Conservation (phyloP, 805 yeast species). For the Saturnispora serradocipensis region DNA sequence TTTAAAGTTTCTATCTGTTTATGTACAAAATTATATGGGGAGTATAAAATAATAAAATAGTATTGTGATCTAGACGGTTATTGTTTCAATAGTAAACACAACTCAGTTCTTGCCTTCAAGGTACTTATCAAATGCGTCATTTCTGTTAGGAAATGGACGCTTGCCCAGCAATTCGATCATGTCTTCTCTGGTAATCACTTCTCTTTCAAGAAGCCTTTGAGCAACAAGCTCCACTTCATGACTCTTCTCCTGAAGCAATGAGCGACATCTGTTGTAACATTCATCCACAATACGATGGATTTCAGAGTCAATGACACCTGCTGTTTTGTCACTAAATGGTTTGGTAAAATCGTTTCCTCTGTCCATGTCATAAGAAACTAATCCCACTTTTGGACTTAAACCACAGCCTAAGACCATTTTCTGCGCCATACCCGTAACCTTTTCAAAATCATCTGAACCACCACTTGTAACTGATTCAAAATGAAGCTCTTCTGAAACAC, state of each 20-base stretch:
- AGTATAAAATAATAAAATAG: neutral
- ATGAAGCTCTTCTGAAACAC: conserved; percentile 85
- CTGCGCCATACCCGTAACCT: conserved; percentile 81
- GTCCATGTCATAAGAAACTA: conserved; percentile 42
- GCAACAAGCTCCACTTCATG: conserved; percentile 64
- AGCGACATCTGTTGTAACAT: conserved; percentile 51
- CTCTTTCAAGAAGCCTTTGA: conserved; percentile 59
- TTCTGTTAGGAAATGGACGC: conserved; percentile 68
- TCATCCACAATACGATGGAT: conserved; percentile 58
- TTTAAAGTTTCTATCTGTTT: neutral
- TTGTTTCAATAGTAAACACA: neutral
- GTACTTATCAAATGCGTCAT: conserved; percentile 87
- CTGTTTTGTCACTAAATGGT: conserved; percentile 68
- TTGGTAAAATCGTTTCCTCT: conserved; percentile 43
- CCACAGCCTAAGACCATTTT: conserved; percentile 85
- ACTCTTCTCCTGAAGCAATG: conserved; percentile 45
- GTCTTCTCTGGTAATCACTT: conserved; percentile 74
- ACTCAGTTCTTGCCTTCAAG: conserved; percentile 30
- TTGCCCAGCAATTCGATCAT: conserved; percentile 70
- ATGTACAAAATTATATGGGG: neutral
- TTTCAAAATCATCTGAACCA: conserved; percentile 87
- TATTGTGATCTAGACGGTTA: neutral
- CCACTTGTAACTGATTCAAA: conserved; percentile 85
- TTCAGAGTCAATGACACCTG: conserved; percentile 57
- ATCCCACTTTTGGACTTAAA: conserved; percentile 75